A percentile compares a stretch with the other conserved stretches of the same genome.
phyloP scores from a whole-genome alignment of 1,139 yeast genomes.

The Suhomyces ambrosiae region DNA sequence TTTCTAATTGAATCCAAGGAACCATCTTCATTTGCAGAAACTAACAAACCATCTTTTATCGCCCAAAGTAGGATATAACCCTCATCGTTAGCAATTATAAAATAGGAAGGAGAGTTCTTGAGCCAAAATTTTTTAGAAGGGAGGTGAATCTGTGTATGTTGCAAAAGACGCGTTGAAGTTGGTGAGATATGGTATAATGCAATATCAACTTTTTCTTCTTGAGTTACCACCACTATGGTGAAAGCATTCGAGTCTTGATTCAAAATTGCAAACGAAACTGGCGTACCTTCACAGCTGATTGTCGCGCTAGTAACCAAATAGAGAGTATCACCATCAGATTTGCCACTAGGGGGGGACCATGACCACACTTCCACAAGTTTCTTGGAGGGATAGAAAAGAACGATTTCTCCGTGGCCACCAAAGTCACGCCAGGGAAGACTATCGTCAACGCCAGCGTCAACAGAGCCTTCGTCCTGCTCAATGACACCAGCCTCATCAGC shows the following conservation, averaged over 20 bases:
- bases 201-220: no score
- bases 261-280: constrained; percentile 2
- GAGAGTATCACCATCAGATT: constrained; percentile 34
- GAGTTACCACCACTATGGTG: constrained; percentile 1
- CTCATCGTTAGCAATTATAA: constrained; percentile 26
- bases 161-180: neutral
- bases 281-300: neutral
- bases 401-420: constrained; percentile 43
- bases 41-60: constrained; percentile 14
- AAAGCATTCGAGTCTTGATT: constrained; percentile 1
- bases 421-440: constrained; percentile 3
- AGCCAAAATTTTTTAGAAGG: constrained; percentile 15
- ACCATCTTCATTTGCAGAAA: constrained; percentile 23
- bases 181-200: neutral
- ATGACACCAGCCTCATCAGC: neutral
- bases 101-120: constrained; percentile 25
- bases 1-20: constrained; percentile 26
- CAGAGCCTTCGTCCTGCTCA: neutral
- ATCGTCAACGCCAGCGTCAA: neutral
- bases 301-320: constrained; percentile 23
- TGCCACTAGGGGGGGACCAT: constrained; percentile 38
- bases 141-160: neutral
- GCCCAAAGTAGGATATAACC: constrained; percentile 29
- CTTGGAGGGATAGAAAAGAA: constrained; percentile 33
- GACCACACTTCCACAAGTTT: constrained; percentile 52